phyloP scores from a whole-genome alignment of 805 yeast species.

The Wickerhamiella domercqiae region DNA sequence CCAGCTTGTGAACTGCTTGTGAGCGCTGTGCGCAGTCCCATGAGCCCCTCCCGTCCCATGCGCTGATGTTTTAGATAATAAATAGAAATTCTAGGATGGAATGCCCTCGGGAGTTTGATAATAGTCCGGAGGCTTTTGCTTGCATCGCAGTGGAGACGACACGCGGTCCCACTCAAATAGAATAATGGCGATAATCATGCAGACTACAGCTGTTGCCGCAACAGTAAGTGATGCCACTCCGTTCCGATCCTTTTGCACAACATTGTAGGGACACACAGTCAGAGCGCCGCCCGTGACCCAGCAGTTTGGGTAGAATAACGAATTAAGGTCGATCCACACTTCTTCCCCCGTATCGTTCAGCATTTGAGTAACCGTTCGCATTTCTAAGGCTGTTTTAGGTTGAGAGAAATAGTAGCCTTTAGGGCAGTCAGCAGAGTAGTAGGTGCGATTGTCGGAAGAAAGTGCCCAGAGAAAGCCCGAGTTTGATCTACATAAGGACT shows the following conservation, averaged over 20 bases:
- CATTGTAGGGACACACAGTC: slow-evolving; percentile 64
- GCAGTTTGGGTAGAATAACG: slow-evolving; percentile 55
- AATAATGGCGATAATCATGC: slow-evolving; percentile 37
- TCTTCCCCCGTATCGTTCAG: slow-evolving; percentile 18
- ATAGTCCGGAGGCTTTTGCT: slow-evolving; percentile 32
- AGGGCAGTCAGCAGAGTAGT: slow-evolving; percentile 27
- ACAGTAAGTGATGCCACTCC: slow-evolving; percentile 55
- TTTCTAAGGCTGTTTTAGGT: slow-evolving; percentile 39
- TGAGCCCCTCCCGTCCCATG: no score
- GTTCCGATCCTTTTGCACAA: slow-evolving; percentile 35
- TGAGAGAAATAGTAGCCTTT: slow-evolving; percentile 25
- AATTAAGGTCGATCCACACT: slow-evolving; percentile 73
- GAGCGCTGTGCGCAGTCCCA: no score
- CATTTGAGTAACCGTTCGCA: slow-evolving; percentile 17
- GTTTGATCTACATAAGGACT: slow-evolving; percentile 38
- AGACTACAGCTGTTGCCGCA: slow-evolving; percentile 41
- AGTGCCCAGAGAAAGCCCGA: slow-evolving; percentile 28
- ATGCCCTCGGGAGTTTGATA: slow-evolving; percentile 73
- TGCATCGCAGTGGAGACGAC: slow-evolving; percentile 39
- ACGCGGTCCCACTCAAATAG: slow-evolving; percentile 36
- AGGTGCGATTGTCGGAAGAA: slow-evolving; percentile 22
- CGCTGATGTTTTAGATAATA: no score
- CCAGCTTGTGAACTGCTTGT: no score
- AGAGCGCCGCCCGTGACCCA: slow-evolving; percentile 77
- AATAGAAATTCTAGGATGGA: slow-evolving; percentile 59